Conservation (phyloP, 2,329 filamentous ascomycete species). For the Hypoxylon sp. region DNA sequence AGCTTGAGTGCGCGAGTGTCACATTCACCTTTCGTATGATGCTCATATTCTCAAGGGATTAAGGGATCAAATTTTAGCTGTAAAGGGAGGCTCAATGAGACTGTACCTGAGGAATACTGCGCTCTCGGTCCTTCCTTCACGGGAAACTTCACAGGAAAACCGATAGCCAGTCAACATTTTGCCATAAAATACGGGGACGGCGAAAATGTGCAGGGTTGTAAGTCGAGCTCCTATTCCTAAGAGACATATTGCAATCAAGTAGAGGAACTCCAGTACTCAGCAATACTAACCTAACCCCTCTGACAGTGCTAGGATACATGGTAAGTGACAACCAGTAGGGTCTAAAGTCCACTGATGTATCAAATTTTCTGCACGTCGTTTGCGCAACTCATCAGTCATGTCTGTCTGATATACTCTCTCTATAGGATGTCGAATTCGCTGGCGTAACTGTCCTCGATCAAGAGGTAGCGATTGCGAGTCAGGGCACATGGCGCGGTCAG, state of each 20-base stretch:
- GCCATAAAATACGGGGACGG: constrained; percentile 63
- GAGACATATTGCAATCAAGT: background rate
- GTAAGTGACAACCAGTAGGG: constrained; percentile 15
- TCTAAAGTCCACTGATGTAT: background rate
- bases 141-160: constrained; percentile 57
- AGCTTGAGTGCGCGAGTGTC: background rate
- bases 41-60: constrained; percentile 49
- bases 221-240: constrained; percentile 12
- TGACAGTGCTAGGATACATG: constrained; percentile 34
- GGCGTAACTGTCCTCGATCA: constrained; percentile 61
- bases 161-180: constrained; percentile 60
- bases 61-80: constrained; percentile 59
- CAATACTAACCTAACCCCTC: constrained; percentile 13
- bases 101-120: constrained; percentile 53
- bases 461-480: constrained; percentile 63
- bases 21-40: background rate
- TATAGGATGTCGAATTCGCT: constrained; percentile 60
- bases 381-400: background rate
- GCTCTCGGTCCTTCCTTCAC: constrained; percentile 58
- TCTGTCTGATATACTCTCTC: background rate
- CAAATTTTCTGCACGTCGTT: background rate
- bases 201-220: constrained; percentile 60
- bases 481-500: constrained; percentile 65
- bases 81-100: constrained; percentile 52
- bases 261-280: background rate